Evolutionary conservation across 305 asterid species (phyloP), one percentile per base, ranked within the genome.

Genomic region (Fraxinus baroniana): DNA sequence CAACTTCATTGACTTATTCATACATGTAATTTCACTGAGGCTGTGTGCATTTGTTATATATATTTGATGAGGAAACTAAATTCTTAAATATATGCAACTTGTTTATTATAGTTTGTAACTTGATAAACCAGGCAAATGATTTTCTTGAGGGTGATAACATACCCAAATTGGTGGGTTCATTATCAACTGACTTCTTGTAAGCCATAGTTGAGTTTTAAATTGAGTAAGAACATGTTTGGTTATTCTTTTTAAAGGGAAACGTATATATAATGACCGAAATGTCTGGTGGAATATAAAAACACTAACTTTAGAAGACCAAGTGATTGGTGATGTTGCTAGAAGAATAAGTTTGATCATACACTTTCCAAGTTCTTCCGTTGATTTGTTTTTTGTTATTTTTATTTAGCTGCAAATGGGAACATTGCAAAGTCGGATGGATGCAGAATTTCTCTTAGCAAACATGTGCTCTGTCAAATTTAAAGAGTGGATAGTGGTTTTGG

Each of bases 401-500:
- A 60, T 87, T 86, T 88, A 97, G 99, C 98, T 97, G 81, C 93
- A 94, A 88, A 97, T 97, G 99, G 97, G 90, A 80, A 90, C 92
- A 49, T 77, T 97, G 90, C 99, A 97, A 90, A 94, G 93, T 88
- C 95, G 98, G 78, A 87, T 97, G 87, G 99, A 97, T 78, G 99
- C 98, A 70, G 99, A 97, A 85, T 97, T 97, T 86, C 98, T 97
- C 68, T 81, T 97, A 90, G 86, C 99, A 24, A 97, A 97, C 84
- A 97, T 97, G 99, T 97, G 99, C 88, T 94, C 98, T 2, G 98
- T 97, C 84, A 97, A 97, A 87, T 97, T 97, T 89, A 92, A 97
- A 89, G 98, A 97, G 89, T 97, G 99, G 99, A 91, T 94, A 78
- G 99, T 97, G 75, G 97, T 97, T 81, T 86, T 97, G 91, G 99